A percentile compares a stretch with the other conserved stretches of the same genome.
phyloP scores from a whole-genome alignment of 768 basidiomycete species.

The Leccinum subtestaceum region DNA sequence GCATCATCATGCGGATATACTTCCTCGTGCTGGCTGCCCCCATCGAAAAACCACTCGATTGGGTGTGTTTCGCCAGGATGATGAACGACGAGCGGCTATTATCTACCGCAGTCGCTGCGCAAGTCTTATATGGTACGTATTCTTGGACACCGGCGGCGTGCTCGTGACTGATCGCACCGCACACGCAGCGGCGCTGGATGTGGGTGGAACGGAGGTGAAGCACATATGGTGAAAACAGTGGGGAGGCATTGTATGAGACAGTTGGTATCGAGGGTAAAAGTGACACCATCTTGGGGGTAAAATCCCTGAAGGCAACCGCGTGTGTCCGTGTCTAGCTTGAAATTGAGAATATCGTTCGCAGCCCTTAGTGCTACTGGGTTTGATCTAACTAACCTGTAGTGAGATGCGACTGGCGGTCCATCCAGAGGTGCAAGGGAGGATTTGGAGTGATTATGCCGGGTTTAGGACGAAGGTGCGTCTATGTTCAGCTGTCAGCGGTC shows the following conservation, averaged over 20 bases:
- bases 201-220: slow-evolving; percentile 59
- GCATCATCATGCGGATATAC: slow-evolving; percentile 79
- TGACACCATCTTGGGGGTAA: slow-evolving; percentile 48
- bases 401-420: slow-evolving; percentile 70
- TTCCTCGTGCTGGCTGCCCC: slow-evolving; percentile 58
- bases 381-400: slow-evolving; percentile 25
- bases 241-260: slow-evolving; percentile 61
- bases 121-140: slow-evolving; percentile 60
- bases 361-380: slow-evolving; percentile 16
- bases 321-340: slow-evolving; percentile 62
- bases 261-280: slow-evolving; percentile 42
- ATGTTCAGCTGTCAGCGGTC: not conserved
- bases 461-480: slow-evolving; percentile 74
- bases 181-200: slow-evolving; percentile 67
- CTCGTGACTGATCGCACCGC: slow-evolving; percentile 12
- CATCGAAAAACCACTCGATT: slow-evolving; percentile 43
- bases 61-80: slow-evolving; percentile 72
- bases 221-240: slow-evolving; percentile 76
- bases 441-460: slow-evolving; percentile 87
- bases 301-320: slow-evolving; percentile 59
- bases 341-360: slow-evolving; percentile 58
- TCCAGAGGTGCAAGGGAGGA: slow-evolving; percentile 59
- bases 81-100: slow-evolving; percentile 50
- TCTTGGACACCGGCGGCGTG: not conserved
- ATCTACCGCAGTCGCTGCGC: slow-evolving; percentile 56